A percentile compares a stretch with the other conserved stretches of the same genome.
These are phyloP conservation scores for Lentinula boryana DNA, from an alignment of 768 basidiomycete species.

Conservation along the genomic window DNA sequence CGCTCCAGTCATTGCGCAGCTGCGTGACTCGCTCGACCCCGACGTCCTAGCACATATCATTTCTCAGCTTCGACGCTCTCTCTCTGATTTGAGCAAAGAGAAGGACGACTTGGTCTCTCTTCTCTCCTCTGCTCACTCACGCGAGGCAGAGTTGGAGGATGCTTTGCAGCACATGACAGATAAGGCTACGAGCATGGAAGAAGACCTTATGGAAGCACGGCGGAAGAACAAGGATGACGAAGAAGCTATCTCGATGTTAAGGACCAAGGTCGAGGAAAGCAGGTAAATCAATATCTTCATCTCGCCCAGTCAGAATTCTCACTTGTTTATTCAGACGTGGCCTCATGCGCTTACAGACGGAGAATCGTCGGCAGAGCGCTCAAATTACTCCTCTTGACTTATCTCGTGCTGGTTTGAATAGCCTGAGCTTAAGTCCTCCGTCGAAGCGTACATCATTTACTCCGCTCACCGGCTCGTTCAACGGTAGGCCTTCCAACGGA, in stretches of 20 bases:
- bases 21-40: constrained; percentile 57
- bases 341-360: constrained; percentile 80
- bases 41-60: constrained; percentile 73
- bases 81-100: constrained; percentile 61
- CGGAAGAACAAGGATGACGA: constrained; percentile 64
- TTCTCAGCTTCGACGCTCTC: constrained; percentile 60
- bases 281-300: constrained; percentile 40
- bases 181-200: constrained; percentile 53
- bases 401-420: constrained; percentile 37
- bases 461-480: constrained; percentile 55
- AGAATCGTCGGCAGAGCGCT: constrained; percentile 60
- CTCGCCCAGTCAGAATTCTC: neutral
- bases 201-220: constrained; percentile 44
- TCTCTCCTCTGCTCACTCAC: constrained; percentile 41
- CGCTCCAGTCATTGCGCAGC: constrained; percentile 8
- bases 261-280: constrained; percentile 85
- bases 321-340: constrained; percentile 49
- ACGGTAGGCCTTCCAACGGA: constrained; percentile 32
- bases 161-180: constrained; percentile 61
- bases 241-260: constrained; percentile 67
- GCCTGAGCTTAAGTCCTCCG: constrained; percentile 35
- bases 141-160: constrained; percentile 58
- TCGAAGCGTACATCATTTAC: constrained; percentile 74
- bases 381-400: constrained; percentile 43
- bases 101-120: constrained; percentile 59